These are phyloP conservation scores for Lycium ferocissimum DNA, from an alignment of 257 asterid species.

Conservation along the genomic window DNA sequence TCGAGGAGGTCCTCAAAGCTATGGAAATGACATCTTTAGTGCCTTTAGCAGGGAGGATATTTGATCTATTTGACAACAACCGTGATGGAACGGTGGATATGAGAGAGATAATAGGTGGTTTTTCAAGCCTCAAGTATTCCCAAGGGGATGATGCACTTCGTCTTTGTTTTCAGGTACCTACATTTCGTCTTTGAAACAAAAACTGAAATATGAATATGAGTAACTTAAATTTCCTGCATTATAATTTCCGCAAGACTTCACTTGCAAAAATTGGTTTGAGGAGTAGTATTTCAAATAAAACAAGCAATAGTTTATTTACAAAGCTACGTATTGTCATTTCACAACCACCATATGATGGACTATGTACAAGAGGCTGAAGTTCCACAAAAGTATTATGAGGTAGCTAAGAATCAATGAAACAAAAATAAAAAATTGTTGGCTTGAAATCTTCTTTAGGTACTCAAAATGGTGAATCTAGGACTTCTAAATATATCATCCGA, in stretches of 20 bases:
- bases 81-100: slow-evolving; percentile 82
- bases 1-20: slow-evolving; percentile 78
- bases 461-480: slow-evolving; percentile 65
- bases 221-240: too few relatives aligned
- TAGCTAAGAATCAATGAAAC: slow-evolving; percentile 39
- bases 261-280: too few relatives aligned
- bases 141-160: slow-evolving; percentile 89
- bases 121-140: slow-evolving; percentile 80
- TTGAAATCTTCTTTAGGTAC: slow-evolving; percentile 34
- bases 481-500: slow-evolving; percentile 73
- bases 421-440: slow-evolving; percentile 32
- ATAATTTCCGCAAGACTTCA: too few relatives aligned
- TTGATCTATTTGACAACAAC: slow-evolving; percentile 78
- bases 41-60: slow-evolving; percentile 75
- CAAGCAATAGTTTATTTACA: too few relatives aligned
- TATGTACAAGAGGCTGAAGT: too few relatives aligned
- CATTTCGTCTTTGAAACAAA: too few relatives aligned
- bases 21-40: slow-evolving; percentile 76
- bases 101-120: slow-evolving; percentile 85
- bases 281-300: too few relatives aligned
- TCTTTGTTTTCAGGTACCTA: slow-evolving; percentile 76
- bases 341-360: too few relatives aligned
- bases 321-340: too few relatives aligned
- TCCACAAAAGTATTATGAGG: too few relatives aligned
- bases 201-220: too few relatives aligned